phyloP scores from a whole-genome alignment of 2,329 filamentous ascomycete species.

The Stenocarpella maydis region DNA sequence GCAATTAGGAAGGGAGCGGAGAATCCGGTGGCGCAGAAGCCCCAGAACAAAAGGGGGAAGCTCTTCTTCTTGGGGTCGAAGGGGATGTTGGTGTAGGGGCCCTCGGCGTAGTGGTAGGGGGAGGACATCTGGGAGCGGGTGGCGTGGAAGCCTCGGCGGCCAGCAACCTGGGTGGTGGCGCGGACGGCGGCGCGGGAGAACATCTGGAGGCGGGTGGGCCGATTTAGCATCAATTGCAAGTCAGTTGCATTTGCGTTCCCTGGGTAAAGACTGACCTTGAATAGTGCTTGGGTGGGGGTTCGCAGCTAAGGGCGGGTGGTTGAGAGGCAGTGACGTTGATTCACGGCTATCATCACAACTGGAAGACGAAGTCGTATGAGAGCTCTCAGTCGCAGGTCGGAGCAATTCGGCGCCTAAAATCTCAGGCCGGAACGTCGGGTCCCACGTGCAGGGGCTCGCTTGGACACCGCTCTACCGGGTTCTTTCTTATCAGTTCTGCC shows the following conservation, averaged over 20 bases:
- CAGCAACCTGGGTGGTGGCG: conserved; percentile 61
- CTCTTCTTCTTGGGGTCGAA: conserved; percentile 94
- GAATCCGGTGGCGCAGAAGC: conserved; percentile 68
- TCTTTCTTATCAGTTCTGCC: conserved; percentile 26
- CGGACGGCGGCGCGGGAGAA: conserved; percentile 75
- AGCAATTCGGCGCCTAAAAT: not conserved
- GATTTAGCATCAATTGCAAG: conserved; percentile 48
- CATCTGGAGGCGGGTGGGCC: conserved; percentile 68
- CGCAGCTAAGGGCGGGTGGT: conserved; percentile 7
- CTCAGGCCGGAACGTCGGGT: not conserved
- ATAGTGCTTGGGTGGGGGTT: conserved; percentile 1
- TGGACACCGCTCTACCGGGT: conserved; percentile 3
- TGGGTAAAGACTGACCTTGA: conserved; percentile 24
- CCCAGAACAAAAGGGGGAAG: conserved; percentile 86
- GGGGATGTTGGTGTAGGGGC: conserved; percentile 91
- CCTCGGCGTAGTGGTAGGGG: conserved; percentile 98
- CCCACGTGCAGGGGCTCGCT: not conserved
- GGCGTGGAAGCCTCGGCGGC: conserved; percentile 93
- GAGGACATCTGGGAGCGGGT: conserved; percentile 85
- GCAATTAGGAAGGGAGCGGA: conserved; percentile 70
- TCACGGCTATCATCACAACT: not conserved
- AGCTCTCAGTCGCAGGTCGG: conserved; percentile 11
- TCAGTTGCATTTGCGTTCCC: conserved; percentile 25
- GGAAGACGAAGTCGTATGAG: conserved; percentile 26
- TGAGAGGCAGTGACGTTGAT: conserved; percentile 35